phyloP scores from a whole-genome alignment of 1,284 basidiomycete genomes.

The Exsudoporus floridanus region DNA sequence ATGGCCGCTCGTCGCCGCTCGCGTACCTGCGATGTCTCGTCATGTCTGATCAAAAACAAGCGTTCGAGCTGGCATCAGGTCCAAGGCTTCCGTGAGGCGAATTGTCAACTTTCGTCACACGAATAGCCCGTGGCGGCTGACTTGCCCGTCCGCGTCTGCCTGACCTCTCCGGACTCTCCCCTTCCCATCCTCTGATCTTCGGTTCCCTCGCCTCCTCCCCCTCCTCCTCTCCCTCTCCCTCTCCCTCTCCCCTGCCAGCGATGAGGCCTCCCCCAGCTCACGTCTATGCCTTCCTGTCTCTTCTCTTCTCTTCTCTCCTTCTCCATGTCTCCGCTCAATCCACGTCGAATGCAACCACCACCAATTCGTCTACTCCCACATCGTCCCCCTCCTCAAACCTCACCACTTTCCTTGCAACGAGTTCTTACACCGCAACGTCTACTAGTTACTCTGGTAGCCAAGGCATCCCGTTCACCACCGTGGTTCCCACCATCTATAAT shows the following conservation, averaged over 20 bases:
- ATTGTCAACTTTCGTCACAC: constrained; percentile 20
- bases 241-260: constrained; percentile 2
- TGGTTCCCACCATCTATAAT: constrained; percentile 58
- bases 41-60: constrained; percentile 1
- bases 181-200: background rate
- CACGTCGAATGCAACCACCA: constrained; percentile 16
- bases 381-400: constrained; percentile 26
- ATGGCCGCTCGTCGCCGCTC: constrained; percentile 11
- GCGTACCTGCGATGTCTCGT: background rate
- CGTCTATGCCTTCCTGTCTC: constrained; percentile 13
- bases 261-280: constrained; percentile 17
- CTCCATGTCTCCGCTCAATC: constrained; percentile 29
- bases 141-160: constrained; percentile 7
- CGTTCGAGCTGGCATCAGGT: background rate
- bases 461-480: constrained; percentile 48
- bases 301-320: constrained; percentile 26
- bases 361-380: constrained; percentile 7
- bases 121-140: constrained; percentile 29
- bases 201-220: background rate
- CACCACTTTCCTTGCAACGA: constrained; percentile 52
- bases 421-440: constrained; percentile 47
- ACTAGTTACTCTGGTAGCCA: constrained; percentile 48
- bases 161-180: background rate
- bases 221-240: background rate
- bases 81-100: constrained; percentile 6